phyloP scores from a whole-genome alignment of 495 filamentous ascomycete genomes.

The Aspergillus sparsus region DNA sequence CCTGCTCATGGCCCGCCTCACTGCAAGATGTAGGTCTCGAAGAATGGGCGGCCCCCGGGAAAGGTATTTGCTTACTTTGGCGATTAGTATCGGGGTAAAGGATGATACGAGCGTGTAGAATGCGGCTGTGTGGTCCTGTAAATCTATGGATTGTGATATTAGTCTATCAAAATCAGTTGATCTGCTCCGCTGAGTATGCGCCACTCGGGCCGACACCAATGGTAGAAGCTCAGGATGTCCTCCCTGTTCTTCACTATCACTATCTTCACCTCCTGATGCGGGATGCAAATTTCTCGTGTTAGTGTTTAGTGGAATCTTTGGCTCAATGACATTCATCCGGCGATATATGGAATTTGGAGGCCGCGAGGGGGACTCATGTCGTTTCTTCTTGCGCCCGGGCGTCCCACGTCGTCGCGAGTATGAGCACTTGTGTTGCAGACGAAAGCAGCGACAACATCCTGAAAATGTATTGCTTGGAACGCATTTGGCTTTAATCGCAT shows the following conservation, averaged over 20 bases:
- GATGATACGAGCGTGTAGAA: neutral
- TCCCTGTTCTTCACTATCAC: neutral
- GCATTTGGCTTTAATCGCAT: conserved; percentile 1
- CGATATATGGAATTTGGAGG: neutral
- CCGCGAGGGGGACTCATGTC: neutral
- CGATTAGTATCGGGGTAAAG: neutral
- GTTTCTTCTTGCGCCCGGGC: neutral
- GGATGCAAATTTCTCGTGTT: neutral
- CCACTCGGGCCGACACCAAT: neutral
- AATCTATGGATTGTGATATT: neutral
- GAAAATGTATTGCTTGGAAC: neutral
- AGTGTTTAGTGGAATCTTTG: too few relatives aligned
- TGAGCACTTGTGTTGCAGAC: neutral
- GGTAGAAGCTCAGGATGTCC: neutral
- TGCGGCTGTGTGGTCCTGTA: neutral
- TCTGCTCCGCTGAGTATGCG: neutral
- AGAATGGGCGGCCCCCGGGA: neutral
- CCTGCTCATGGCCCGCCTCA: neutral
- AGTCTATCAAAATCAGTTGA: neutral
- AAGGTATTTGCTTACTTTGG: neutral
- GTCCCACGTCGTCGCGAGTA: neutral
- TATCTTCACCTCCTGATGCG: neutral
- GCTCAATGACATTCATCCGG: too few relatives aligned
- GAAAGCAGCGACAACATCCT: neutral
- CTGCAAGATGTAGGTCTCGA: neutral